Percentiles rank a stretch among this genome's conserved stretches.
These are phyloP conservation scores for Aphanomyces invadans DNA, from an alignment of 352 stramenopile genomes.

Conservation along the genomic window DNA sequence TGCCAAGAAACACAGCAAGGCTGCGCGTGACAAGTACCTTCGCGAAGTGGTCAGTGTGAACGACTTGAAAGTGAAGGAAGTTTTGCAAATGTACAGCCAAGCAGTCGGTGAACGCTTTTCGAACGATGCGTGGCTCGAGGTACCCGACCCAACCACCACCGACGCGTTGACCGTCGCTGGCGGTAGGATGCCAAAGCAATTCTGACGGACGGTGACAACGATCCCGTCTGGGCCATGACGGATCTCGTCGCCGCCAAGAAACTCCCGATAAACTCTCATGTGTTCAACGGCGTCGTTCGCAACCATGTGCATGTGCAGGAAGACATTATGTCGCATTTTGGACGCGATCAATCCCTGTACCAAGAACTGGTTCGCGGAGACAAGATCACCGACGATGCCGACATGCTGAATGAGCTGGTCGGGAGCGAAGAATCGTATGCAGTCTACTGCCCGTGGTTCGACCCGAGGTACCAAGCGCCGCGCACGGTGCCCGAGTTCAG, in stretches of 20 bases:
- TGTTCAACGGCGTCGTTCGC: conserved; percentile 83
- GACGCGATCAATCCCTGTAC: conserved; percentile 71
- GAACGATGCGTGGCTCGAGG: neutral
- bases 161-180: neutral
- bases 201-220: conserved; percentile 42
- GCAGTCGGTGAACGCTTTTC: neutral
- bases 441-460: conserved; percentile 63
- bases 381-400: conserved; percentile 46
- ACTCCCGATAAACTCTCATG: conserved; percentile 55
- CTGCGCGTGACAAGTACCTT: neutral
- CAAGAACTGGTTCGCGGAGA: conserved; percentile 52
- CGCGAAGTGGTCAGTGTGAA: neutral
- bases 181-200: conserved; percentile 35
- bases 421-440: conserved; percentile 48
- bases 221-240: conserved; percentile 64
- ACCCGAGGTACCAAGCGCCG: conserved; percentile 26
- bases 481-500: no score
- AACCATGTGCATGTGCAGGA: conserved; percentile 57
- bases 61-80: conserved; percentile 16
- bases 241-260: conserved; percentile 73
- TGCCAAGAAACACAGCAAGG: neutral
- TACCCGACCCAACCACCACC: neutral
- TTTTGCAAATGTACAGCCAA: conserved; percentile 13
- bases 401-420: conserved; percentile 63
- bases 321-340: conserved; percentile 67